A percentile compares a stretch with the other conserved stretches of the same genome.
Evolutionary conservation across 2,329 filamentous ascomycete genomes (phyloP).

Genomic region (Boeremia lycopersici): DNA sequence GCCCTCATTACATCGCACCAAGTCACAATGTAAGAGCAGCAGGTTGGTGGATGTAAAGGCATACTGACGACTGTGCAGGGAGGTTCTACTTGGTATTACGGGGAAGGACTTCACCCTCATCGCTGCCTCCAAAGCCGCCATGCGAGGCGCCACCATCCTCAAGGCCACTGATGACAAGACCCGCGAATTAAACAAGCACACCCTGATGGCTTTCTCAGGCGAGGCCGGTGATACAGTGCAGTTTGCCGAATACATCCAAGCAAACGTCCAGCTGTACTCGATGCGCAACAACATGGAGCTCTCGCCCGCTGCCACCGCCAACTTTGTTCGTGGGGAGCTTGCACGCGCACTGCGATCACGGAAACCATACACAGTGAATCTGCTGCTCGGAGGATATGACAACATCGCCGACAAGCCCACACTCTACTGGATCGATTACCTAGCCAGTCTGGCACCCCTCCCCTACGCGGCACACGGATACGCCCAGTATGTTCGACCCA

Average conservation of each 20-base stretch:
- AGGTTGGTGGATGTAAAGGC: not conserved
- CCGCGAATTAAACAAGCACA: constrained; percentile 87
- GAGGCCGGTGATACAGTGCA: constrained; percentile 98
- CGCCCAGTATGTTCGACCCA: constrained; percentile 73
- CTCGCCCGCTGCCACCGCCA: constrained; percentile 83
- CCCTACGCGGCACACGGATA: constrained; percentile 98
- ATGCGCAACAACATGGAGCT: constrained; percentile 97
- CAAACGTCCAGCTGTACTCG: constrained; percentile 95
- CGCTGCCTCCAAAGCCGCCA: constrained; percentile 95
- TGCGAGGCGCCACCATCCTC: constrained; percentile 95
- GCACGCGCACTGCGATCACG: constrained; percentile 87
- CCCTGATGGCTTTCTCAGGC: constrained; percentile 91
- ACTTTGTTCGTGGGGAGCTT: constrained; percentile 93
- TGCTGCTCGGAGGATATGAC: constrained; percentile 92
- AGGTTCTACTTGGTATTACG: constrained; percentile 96
- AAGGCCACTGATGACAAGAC: constrained; percentile 98
- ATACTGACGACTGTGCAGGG: constrained; percentile 65
- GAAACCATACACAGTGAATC: constrained; percentile 96
- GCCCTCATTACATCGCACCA: constrained; percentile 15
- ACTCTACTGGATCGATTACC: constrained; percentile 97
- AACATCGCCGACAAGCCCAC: constrained; percentile 88
- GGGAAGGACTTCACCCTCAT: constrained; percentile 99
- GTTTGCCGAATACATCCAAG: constrained; percentile 99
- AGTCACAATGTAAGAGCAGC: constrained; percentile 41
- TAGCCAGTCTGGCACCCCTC: constrained; percentile 83